Evolutionary conservation across 2,329 filamentous ascomycete genomes (phyloP), one percentile per base, ranked within the genome.

Genomic region (Aspergillus carbonarius): DNA sequence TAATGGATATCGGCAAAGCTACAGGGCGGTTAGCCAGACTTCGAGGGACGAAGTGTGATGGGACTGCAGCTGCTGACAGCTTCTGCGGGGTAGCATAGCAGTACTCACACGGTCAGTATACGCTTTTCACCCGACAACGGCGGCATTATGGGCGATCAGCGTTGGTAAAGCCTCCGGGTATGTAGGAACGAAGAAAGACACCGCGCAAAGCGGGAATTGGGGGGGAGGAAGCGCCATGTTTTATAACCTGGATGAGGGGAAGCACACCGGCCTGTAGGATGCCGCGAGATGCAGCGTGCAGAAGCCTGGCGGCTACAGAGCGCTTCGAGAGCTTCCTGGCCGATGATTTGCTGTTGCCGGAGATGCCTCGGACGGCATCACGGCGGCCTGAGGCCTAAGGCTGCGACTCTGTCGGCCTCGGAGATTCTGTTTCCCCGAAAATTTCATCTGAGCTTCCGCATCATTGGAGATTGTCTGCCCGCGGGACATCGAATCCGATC

Each of bases 1-100:
- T 85, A 87, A 71, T 88, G 86, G 42, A 87, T 77, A 68, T 88
- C 86, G 59, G 83, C 82, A 67, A 85, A 88, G 66, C 85, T 88
- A 63, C 12, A 53, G 30, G 49, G 35, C 30, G 10, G 20, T 64
- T 52, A 66, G 60, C 44, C 48, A 55, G 57, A 32, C 2, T 3
- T 30, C 44, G 12, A 12, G n/a, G 17, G 13, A 7, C 25, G 2
- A 30, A 15, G 12, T 37, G 13, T 25, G 39, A 39, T 60, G 13
- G 6, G 35, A 17, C 25, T 10, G 12, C n/a, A 7, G 20, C 49
- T n/a, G 17, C 44, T 44, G 20, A 25, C 4, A 13, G 10, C 12
- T 25, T 42, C 18, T 54, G 66, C 58, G 67, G 65, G 63, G 64
- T 64, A 64, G 39, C 27, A 53, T 64, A 64, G 39, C 32, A 53